phyloP scores from a whole-genome alignment of 2,329 filamentous ascomycete genomes.

The Diplodia intermedia region DNA sequence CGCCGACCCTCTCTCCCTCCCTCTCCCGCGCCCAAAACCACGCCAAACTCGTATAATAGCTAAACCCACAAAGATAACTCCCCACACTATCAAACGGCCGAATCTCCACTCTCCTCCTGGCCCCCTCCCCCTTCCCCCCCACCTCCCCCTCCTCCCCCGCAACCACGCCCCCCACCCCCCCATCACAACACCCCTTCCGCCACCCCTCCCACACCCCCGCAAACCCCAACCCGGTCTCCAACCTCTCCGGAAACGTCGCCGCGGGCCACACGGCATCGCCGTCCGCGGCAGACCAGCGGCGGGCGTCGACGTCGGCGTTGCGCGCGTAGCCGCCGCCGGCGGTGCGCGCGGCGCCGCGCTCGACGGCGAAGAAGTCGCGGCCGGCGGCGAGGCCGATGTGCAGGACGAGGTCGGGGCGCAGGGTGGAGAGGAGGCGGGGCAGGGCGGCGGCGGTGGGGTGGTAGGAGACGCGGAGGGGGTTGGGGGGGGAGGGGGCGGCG shows the following conservation, averaged over 20 bases:
- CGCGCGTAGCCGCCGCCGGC: constrained; percentile 62
- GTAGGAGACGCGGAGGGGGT: constrained; percentile 75
- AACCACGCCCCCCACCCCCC: not conserved
- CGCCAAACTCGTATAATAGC: constrained; percentile 52
- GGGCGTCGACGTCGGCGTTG: constrained; percentile 72
- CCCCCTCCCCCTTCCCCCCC: constrained; percentile 35
- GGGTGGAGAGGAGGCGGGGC: constrained; percentile 65
- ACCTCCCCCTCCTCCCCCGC: constrained; percentile 12
- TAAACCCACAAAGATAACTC: constrained; percentile 54
- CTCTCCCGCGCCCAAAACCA: constrained; percentile 41
- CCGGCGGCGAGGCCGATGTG: constrained; percentile 81
- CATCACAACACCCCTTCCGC: constrained; percentile 32
- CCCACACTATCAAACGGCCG: constrained; percentile 51
- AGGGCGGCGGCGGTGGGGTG: constrained; percentile 67
- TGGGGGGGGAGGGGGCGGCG: constrained; percentile 68
- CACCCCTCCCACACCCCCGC: constrained; percentile 36
- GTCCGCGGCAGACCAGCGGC: constrained; percentile 40
- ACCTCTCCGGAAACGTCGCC: constrained; percentile 36
- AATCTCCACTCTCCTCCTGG: constrained; percentile 38
- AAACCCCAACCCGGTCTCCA: constrained; percentile 40
- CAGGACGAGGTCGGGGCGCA: constrained; percentile 65
- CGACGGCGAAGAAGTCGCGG: constrained; percentile 71
- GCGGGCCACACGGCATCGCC: constrained; percentile 42
- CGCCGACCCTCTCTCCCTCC: constrained; percentile 31
- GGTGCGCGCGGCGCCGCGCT: constrained; percentile 72